Conservation (phyloP, 768 basidiomycete species). For the Lentinus tigrinus region DNA sequence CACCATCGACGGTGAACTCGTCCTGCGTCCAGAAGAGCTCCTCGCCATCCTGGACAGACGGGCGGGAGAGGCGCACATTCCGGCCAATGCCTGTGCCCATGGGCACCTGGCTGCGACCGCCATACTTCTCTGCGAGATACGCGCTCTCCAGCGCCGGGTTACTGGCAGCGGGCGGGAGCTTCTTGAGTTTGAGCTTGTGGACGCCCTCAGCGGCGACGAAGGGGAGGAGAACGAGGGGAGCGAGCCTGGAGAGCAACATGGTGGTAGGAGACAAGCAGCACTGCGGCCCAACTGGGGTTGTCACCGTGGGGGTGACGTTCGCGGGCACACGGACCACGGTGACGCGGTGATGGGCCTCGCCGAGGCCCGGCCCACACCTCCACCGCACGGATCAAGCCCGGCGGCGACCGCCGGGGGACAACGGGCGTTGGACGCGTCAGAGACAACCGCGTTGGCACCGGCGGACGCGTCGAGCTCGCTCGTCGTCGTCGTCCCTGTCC, state of each 20-base stretch:
- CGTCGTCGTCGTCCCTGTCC: background rate
- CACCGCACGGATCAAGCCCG: background rate
- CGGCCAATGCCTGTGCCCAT: slow-evolving; percentile 76
- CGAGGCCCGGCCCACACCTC: background rate
- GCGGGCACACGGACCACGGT: too few relatives aligned
- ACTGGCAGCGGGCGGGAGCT: slow-evolving; percentile 61
- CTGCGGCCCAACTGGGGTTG: slow-evolving; percentile 12
- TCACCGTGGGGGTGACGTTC: slow-evolving; percentile 16
- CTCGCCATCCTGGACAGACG: slow-evolving; percentile 44
- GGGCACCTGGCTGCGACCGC: slow-evolving; percentile 57
- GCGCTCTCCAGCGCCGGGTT: slow-evolving; percentile 72
- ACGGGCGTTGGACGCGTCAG: background rate
- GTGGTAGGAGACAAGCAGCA: slow-evolving; percentile 25
- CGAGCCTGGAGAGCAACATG: slow-evolving; percentile 41
- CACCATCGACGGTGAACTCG: slow-evolving; percentile 56
- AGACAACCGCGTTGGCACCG: background rate
- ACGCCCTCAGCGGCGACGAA: slow-evolving; percentile 55
- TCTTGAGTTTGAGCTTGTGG: slow-evolving; percentile 88
- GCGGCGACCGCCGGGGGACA: background rate
- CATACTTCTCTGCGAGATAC: slow-evolving; percentile 95
- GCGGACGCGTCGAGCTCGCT: background rate
- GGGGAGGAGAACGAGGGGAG: slow-evolving; percentile 43
- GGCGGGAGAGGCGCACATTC: slow-evolving; percentile 43
- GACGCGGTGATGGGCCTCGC: background rate
- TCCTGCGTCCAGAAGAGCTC: slow-evolving; percentile 83